Percentiles rank a stretch among this genome's conserved stretches.
Evolutionary conservation across 495 filamentous ascomycete genomes (phyloP).

Genomic region (Podospora didyma): DNA sequence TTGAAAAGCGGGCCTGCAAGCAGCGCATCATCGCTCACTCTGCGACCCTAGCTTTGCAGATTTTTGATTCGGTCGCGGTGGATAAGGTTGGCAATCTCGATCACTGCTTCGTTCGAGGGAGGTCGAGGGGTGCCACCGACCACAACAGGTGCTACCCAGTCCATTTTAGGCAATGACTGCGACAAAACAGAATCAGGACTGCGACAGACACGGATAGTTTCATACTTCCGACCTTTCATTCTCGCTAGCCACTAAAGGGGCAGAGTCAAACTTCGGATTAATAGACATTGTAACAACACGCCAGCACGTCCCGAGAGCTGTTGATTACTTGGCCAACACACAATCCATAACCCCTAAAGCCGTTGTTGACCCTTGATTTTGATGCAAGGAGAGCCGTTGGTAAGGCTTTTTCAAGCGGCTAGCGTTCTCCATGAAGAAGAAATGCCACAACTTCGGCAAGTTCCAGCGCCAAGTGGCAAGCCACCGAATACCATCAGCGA

Average conservation of each 20-base stretch:
- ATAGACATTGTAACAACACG: too few relatives aligned
- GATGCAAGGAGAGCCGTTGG: constrained; percentile 6
- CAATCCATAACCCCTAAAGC: too few relatives aligned
- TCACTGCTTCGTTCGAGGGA: neutral
- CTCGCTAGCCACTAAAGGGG: too few relatives aligned
- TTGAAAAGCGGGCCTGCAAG: neutral
- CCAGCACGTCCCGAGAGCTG: too few relatives aligned
- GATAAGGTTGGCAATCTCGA: neutral
- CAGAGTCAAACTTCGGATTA: too few relatives aligned
- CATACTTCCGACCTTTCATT: neutral
- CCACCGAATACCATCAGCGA: constrained; percentile 5
- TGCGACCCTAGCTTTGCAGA: neutral
- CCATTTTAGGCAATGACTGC: constrained; percentile 27
- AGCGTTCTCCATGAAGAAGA: constrained; percentile 1
- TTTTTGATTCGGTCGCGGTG: neutral
- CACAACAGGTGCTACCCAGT: neutral
- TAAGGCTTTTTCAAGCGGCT: constrained; percentile 2
- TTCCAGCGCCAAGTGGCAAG: neutral
- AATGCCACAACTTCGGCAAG: neutral
- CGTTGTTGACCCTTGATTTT: neutral
- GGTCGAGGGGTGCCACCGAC: neutral
- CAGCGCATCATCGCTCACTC: neutral
- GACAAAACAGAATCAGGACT: constrained; percentile 2
- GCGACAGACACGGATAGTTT: neutral
- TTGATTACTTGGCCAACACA: too few relatives aligned